Percentiles rank a stretch among this genome's conserved stretches.
Evolutionary conservation across 2,329 filamentous ascomycete species (phyloP).

Genomic region (Neofusicoccum ribis): DNA sequence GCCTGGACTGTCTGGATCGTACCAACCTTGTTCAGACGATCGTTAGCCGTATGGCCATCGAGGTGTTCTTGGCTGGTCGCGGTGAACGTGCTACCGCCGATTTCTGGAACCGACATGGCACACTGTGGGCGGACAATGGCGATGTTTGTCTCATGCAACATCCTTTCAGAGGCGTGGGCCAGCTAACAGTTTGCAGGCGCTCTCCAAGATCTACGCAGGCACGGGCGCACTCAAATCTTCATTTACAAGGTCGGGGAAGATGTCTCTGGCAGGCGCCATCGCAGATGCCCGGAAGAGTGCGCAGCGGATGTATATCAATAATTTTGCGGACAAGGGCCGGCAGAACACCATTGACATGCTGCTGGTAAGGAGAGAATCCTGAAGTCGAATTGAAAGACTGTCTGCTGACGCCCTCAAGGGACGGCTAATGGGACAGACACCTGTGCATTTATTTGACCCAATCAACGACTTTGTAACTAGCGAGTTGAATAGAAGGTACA

Average conservation of each 20-base stretch:
- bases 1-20: conserved; percentile 90
- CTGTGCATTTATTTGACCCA: conserved; percentile 87
- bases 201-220: conserved; percentile 94
- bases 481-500: conserved; percentile 65
- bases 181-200: conserved; percentile 35
- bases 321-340: conserved; percentile 88
- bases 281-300: conserved; percentile 96
- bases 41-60: conserved; percentile 89
- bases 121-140: conserved; percentile 95
- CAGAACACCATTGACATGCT: conserved; percentile 96
- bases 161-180: background rate
- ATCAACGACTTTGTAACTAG: conserved; percentile 85
- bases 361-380: conserved; percentile 42
- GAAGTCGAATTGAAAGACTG: background rate
- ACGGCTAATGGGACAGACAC: conserved; percentile 75
- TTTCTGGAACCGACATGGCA: conserved; percentile 90
- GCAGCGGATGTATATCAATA: conserved; percentile 93
- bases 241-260: conserved; percentile 91
- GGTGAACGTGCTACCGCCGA: conserved; percentile 70
- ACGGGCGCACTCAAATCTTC: conserved; percentile 95
- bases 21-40: conserved; percentile 97
- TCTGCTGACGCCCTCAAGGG: conserved; percentile 45
- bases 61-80: conserved; percentile 76
- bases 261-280: conserved; percentile 88
- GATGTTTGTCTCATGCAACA: conserved; percentile 54